Base-by-base conservation (phyloP, 1,284 basidiomycete species). In the Marasmius fiardii region DNA sequence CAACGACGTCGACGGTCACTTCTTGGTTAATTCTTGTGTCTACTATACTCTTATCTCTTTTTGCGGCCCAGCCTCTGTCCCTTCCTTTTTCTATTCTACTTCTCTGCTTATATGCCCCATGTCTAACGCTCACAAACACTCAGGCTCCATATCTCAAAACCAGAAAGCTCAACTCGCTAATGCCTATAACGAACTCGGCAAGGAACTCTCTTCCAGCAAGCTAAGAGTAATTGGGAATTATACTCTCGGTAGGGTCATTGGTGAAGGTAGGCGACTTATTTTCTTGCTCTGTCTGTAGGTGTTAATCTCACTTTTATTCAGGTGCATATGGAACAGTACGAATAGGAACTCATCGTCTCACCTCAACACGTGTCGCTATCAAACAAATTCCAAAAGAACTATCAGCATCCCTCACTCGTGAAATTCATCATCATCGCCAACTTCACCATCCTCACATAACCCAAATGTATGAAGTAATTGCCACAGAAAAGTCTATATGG, bases 361-460 rank as follows among this genome's bases (percentile, higher is more conserved):
- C 94, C 1, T 89, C 88, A 2, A 87, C 86, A 48, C 85, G 92
- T 55, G 93, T 98, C 60, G 96, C 96, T 52, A 91, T 99, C 74
- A 99, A 99, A 75, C 95, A 98, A 73, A 94, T 99, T 60, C 94
- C 96, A 35, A 98, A 98, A 73, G 84, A 85, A 56, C 85, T 93
- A 75, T 93, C 93, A 50, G 79, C 93, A 24, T 83, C 92, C 47
- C 82, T 99, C 50, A 99, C 95, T 12, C 85, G 97, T 60, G 97
- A 99, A 74, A 96, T 99, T 57, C 96, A 99, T 67, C 96, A 99
- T 67, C 97, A 99, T 73, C 90, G 97, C 31, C 88, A 94, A 49
- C 82, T 99, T 7, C 96, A 98, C 68, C 96, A 99, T 67, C 93
- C 93, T 0, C 85, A 98, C 67, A 85, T 98, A 66, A 91, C 94